These are phyloP conservation scores for Fusarium torulosum DNA, from an alignment of 2,329 filamentous ascomycete genomes.

Conservation along the genomic window DNA sequence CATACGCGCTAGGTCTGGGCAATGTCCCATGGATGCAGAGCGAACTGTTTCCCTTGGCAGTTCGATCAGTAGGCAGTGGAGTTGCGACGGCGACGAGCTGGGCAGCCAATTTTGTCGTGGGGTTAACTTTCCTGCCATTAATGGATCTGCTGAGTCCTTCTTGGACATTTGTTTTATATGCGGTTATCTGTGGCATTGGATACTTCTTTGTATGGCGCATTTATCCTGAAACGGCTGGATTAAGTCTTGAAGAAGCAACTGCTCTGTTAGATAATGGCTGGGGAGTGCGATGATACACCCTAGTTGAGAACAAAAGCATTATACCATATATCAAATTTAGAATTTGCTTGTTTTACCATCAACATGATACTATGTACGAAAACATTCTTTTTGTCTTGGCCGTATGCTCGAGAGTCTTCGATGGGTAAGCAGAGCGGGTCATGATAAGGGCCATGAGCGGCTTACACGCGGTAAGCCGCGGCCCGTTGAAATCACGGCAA, in stretches of 20 bases:
- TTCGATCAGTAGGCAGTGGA: slow-evolving; percentile 78
- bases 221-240: slow-evolving; percentile 88
- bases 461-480: slow-evolving; percentile 39
- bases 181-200: slow-evolving; percentile 74
- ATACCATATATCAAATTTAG: neutral
- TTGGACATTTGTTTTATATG: slow-evolving; percentile 87
- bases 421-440: slow-evolving; percentile 10
- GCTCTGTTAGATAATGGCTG: slow-evolving; percentile 77
- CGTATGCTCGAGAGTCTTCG: slow-evolving; percentile 27
- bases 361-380: slow-evolving; percentile 20
- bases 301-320: slow-evolving; percentile 6
- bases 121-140: slow-evolving; percentile 88
- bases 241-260: slow-evolving; percentile 85
- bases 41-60: slow-evolving; percentile 85
- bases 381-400: slow-evolving; percentile 11
- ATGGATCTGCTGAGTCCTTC: slow-evolving; percentile 80
- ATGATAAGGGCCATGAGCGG: slow-evolving; percentile 6
- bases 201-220: slow-evolving; percentile 78
- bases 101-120: slow-evolving; percentile 87
- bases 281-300: slow-evolving; percentile 68
- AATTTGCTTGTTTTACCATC: neutral
- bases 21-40: slow-evolving; percentile 97
- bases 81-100: slow-evolving; percentile 86
- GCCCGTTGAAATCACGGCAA: neutral
- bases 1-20: slow-evolving; percentile 88